Conservation (phyloP, 2,329 filamentous ascomycete genomes). For the Epicoccum sorghinum region DNA sequence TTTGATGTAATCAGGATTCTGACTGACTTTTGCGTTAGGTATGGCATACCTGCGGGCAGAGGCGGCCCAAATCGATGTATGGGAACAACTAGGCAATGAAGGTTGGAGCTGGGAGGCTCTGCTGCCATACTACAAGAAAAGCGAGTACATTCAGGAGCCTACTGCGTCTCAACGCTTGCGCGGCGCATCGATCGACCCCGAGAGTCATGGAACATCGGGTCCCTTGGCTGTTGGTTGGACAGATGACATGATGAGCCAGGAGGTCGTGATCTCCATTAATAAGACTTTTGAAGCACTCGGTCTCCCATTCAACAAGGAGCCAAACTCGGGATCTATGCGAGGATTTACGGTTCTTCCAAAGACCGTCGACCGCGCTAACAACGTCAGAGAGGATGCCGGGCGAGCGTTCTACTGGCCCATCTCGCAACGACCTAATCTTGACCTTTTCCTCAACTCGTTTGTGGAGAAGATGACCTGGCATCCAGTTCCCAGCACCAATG, state of each 20-base stretch:
- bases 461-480: not conserved
- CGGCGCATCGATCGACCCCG: not conserved
- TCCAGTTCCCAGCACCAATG: not conserved
- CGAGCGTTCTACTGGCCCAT: not conserved
- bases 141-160: not conserved
- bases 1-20: not conserved
- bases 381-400: not conserved
- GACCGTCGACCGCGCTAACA: not conserved
- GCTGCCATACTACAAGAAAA: conserved; percentile 34
- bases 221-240: not conserved
- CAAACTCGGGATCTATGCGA: not conserved
- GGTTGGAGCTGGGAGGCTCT: conserved; percentile 42
- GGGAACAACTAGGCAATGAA: conserved; percentile 41
- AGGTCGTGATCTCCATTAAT: not conserved
- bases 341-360: not conserved
- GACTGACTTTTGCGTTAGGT: conserved; percentile 14
- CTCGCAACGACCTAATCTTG: not conserved
- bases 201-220: not conserved
- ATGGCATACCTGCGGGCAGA: conserved; percentile 45
- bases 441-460: not conserved
- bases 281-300: not conserved
- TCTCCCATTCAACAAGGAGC: not conserved
- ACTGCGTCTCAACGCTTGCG: not conserved
- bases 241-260: not conserved
- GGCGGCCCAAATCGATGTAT: conserved; percentile 38